phyloP scores from a whole-genome alignment of 306 rosid species.

The Medicago arabica region DNA sequence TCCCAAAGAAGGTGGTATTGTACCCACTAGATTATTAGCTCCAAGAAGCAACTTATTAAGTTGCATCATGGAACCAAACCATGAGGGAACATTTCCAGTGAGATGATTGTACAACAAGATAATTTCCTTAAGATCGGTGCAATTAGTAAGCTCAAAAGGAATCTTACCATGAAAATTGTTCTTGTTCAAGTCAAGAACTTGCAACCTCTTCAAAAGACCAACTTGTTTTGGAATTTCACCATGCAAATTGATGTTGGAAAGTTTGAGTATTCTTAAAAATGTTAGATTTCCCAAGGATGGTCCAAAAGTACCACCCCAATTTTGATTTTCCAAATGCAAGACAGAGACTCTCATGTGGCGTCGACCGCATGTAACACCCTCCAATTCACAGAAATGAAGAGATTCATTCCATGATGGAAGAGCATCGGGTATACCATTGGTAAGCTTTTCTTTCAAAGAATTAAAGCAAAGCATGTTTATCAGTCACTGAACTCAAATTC shows the following conservation, averaged over 20 bases:
- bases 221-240: constrained; percentile 37
- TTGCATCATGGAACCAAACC: constrained; percentile 36
- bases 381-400: constrained; percentile 37
- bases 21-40: constrained; percentile 31
- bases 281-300: constrained; percentile 44
- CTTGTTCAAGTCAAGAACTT: not conserved
- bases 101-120: not conserved
- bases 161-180: constrained; percentile 31
- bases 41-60: constrained; percentile 11
- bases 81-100: constrained; percentile 35
- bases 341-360: constrained; percentile 35
- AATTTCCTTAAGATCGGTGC: constrained; percentile 26
- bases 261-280: constrained; percentile 13
- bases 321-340: constrained; percentile 21
- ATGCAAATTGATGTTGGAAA: constrained; percentile 27
- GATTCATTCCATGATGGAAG: constrained; percentile 47
- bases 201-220: constrained; percentile 38
- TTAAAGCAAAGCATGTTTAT: constrained; percentile 1
- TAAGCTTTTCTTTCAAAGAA: constrained; percentile 5
- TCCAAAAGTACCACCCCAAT: constrained; percentile 34
- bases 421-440: constrained; percentile 15
- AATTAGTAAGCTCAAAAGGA: constrained; percentile 24
- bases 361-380: constrained; percentile 36
- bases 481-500: not conserved
- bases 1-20: constrained; percentile 42